Percentiles rank a stretch among this genome's conserved stretches.
Conservation (phyloP, 352 stramenopile genomes). For the Phytopythium litorale region DNA sequence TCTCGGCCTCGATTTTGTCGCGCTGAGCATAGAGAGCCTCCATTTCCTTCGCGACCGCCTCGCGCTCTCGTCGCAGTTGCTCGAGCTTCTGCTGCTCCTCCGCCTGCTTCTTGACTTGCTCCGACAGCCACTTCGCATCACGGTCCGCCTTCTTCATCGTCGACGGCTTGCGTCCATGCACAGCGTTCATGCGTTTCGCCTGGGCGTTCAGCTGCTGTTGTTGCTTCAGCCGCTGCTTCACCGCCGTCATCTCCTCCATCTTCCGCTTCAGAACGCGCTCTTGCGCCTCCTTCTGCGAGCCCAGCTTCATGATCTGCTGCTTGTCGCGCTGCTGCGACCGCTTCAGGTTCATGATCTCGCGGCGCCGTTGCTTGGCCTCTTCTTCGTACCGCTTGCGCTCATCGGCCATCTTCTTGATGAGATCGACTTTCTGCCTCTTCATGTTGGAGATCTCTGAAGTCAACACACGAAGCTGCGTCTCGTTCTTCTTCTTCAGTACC, state of each 20-base stretch:
- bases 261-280: slow-evolving; percentile 85
- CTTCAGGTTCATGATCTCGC: slow-evolving; percentile 81
- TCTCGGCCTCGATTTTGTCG: slow-evolving; percentile 63
- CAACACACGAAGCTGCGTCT: slow-evolving; percentile 78
- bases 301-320: slow-evolving; percentile 77
- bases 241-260: slow-evolving; percentile 81
- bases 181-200: slow-evolving; percentile 58
- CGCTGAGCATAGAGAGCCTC: slow-evolving; percentile 71
- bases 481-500: slow-evolving; percentile 84
- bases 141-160: slow-evolving; percentile 29
- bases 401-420: slow-evolving; percentile 85
- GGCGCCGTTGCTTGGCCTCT: slow-evolving; percentile 68
- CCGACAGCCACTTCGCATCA: slow-evolving; percentile 78
- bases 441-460: slow-evolving; percentile 82
- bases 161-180: slow-evolving; percentile 43
- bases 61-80: slow-evolving; percentile 73
- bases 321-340: slow-evolving; percentile 79
- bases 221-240: slow-evolving; percentile 80
- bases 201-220: slow-evolving; percentile 75
- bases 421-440: slow-evolving; percentile 88
- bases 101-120: slow-evolving; percentile 78
- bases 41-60: slow-evolving; percentile 78
- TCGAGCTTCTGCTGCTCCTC: slow-evolving; percentile 85
- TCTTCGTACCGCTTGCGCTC: slow-evolving; percentile 84
- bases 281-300: slow-evolving; percentile 79